Percentiles rank a stretch among this genome's conserved stretches.
These are phyloP conservation scores for Apiotrichum domesticum DNA, from an alignment of 1,284 basidiomycete species.

Conservation along the genomic window DNA sequence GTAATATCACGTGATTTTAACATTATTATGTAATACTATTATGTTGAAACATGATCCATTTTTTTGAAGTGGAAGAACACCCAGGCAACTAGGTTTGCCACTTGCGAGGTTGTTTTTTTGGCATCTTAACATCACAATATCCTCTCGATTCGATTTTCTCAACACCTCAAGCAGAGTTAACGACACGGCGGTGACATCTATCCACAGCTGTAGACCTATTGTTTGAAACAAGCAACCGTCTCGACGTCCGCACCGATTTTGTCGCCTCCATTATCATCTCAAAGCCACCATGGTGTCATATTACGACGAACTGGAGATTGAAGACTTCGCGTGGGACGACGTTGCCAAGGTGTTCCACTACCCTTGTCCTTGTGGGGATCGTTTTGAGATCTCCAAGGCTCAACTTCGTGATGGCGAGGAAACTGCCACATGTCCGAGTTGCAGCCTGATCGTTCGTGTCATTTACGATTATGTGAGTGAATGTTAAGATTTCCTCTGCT, in stretches of 20 bases:
- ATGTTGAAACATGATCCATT: too few species aligned
- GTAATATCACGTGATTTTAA: too few species aligned
- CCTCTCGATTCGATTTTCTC: too few species aligned
- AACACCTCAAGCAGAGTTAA: too few species aligned
- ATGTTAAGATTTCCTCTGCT: background rate
- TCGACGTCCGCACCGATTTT: background rate
- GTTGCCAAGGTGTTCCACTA: constrained; percentile 82
- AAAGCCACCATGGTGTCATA: constrained; percentile 34
- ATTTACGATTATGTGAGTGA: constrained; percentile 86
- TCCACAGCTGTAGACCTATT: background rate
- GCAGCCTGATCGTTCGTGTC: constrained; percentile 86
- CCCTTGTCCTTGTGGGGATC: constrained; percentile 96
- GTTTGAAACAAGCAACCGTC: too few species aligned
- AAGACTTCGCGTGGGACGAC: constrained; percentile 90
- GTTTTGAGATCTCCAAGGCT: constrained; percentile 86
- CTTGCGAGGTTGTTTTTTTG: too few species aligned
- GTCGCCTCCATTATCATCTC: background rate
- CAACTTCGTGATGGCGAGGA: constrained; percentile 90
- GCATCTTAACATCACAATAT: too few species aligned
- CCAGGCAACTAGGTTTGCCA: too few species aligned
- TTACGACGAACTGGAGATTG: constrained; percentile 67
- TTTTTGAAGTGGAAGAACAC: too few species aligned
- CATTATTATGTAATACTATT: too few species aligned
- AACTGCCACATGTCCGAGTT: constrained; percentile 94
- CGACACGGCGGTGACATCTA: background rate